phyloP scores from a whole-genome alignment of 345 rosid genomes.

The Kernera saxatilis region DNA sequence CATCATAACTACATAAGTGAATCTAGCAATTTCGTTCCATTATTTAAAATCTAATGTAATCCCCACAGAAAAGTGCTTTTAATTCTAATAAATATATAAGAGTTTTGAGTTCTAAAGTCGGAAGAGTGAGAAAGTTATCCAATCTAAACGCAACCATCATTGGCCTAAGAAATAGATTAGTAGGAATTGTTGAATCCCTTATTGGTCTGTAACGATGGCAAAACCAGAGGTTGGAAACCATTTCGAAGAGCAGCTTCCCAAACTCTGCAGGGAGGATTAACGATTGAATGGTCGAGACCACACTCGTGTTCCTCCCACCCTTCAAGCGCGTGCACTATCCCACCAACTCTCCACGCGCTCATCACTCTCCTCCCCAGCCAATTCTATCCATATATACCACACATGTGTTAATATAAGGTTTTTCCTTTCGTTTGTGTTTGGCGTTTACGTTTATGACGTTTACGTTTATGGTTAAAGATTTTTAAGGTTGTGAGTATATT shows the following conservation, averaged over 20 bases:
- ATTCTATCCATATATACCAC: conserved; percentile 36
- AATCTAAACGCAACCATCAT: background rate
- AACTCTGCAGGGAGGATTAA: conserved; percentile 28
- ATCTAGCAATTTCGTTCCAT: background rate
- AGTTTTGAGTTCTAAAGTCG: background rate
- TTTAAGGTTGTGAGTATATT: background rate
- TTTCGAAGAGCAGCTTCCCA: conserved; percentile 57
- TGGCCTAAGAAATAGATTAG: background rate
- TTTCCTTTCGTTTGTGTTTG: no score
- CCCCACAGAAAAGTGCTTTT: no score
- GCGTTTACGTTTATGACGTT: no score
- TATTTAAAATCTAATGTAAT: no score
- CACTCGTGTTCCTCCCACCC: conserved; percentile 62
- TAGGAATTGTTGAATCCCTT: background rate
- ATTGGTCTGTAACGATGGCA: conserved; percentile 20
- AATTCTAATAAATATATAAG: no score
- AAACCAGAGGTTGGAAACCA: conserved; percentile 47
- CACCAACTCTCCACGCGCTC: conserved; percentile 67
- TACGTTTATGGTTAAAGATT: background rate
- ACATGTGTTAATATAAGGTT: no score
- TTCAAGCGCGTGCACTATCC: conserved; percentile 62
- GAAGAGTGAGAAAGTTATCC: background rate
- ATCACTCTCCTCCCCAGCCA: conserved; percentile 78
- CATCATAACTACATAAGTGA: background rate
- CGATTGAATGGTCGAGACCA: conserved; percentile 34